These are phyloP conservation scores for Xylaria intraflava DNA, from an alignment of 495 filamentous ascomycete genomes.

Conservation along the genomic window DNA sequence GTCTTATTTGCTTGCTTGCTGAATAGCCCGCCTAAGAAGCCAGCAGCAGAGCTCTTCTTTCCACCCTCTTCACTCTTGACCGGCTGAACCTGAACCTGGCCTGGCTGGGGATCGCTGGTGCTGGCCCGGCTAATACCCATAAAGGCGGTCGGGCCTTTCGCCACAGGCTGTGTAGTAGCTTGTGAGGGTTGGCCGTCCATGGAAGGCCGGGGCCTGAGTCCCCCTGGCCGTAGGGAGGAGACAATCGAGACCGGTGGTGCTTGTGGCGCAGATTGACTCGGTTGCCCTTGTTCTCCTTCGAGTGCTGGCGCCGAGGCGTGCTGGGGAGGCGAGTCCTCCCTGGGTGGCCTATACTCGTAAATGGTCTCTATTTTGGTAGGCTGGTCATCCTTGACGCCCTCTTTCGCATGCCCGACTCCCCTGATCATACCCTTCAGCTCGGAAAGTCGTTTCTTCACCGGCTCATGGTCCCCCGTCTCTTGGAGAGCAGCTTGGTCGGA, in stretches of 20 bases:
- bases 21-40: constrained; percentile 24
- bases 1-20: constrained; percentile 21
- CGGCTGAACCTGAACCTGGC: constrained; percentile 7
- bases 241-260: background rate
- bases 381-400: constrained; percentile 23
- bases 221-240: background rate
- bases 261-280: constrained; percentile 2
- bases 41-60: constrained; percentile 18
- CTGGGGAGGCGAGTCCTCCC: constrained; percentile 12
- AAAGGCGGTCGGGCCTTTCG: background rate
- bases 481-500: constrained; percentile 11
- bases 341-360: constrained; percentile 13
- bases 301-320: background rate
- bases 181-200: background rate
- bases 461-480: constrained; percentile 4
- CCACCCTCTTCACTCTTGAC: constrained; percentile 18
- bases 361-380: constrained; percentile 15
- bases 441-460: constrained; percentile 22
- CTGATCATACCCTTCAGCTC: constrained; percentile 28
- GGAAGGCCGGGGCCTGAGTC: background rate
- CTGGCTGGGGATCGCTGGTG: constrained; percentile 11
- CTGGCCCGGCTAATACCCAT: constrained; percentile 10
- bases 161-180: background rate
- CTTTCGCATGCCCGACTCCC: constrained; percentile 24
- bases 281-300: constrained; percentile 8